Base-by-base conservation (phyloP, 208 protist genomes). In the Trypanosoma congolense region DNA sequence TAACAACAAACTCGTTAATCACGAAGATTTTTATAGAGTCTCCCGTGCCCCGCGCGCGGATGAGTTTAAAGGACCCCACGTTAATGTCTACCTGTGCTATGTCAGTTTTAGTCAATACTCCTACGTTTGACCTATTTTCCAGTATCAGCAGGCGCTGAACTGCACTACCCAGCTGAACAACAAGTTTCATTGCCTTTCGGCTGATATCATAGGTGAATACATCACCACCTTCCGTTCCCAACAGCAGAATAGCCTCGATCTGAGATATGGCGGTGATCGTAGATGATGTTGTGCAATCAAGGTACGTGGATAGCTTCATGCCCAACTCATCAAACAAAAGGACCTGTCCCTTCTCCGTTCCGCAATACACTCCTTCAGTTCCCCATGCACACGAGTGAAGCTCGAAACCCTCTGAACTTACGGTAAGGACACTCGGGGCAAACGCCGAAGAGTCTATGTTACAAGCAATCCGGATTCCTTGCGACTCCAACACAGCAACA, bases 251-350 rank as follows among this genome's bases (percentile, higher is more conserved):
- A 5, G 28, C 21, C 2, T 26, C 21, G 2, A 31, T 45, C 22
- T 42, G 18, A 47, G 52, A 36, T 10, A 69, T 25, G 0, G 45
- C 47, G n/a, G 49, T 61, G 2, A 69, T 42, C 8, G 26, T 36
- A 30, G 4, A 8, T 14, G 18, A 44, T 33, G 46, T 60, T 52
- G 44, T 44, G 41, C 53, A 62, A 12, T 29, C 45, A 38, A 69
- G 24, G 57, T 50, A 57, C 1, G 50, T 41, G 3, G 18, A 10
- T 36, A 57, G 50, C 29, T 61, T 40, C 55, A 61, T 69, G 12
- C 60, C 42, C 26, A 69, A 28, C 25, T 69, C 54, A 28, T 69
- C 62, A 56, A 61, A 61, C 21, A 69, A 33, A 30, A 61, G 8
- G 28, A 61, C 46, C 0, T 22, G 3, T 31, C 62, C 62, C 10